Base-by-base conservation (phyloP, 2,329 filamentous ascomycete genomes). In the Pseudocercospora pini-densiflorae region DNA sequence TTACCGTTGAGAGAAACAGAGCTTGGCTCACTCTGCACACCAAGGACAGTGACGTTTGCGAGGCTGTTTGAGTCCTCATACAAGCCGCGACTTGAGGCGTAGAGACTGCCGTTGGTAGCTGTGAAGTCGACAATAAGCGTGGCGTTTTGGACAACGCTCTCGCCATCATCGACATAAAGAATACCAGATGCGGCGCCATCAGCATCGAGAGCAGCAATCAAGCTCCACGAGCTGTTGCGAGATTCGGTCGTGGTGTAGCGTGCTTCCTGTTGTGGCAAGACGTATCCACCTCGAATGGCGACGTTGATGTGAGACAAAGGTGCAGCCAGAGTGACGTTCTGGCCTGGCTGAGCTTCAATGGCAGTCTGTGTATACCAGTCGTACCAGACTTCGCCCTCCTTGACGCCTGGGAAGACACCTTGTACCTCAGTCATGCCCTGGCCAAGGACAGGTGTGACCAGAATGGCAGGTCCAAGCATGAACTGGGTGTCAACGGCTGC, bases 101-200 rank as follows among this genome's bases (percentile, higher is more conserved):
- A 82, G 1, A 91, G 75, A 6, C 80, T 81, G 0, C 81, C 81
- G 8, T 78, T 75, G 0, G 78, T 77, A 0, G 81, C 82, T 0
- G 79, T 78, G 60, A 77, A 70, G 53, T 76, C 75, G 24, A 92
- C 84, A 66, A 82, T 82, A 5, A 88, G 82, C 0, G 84, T 89
- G 0, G 82, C 80, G 12, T 84, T 81, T 0, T 86, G 89, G 36
- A 77, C 72, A 7, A 92, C 65, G 63, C 88, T 91, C 78, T 90
- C 89, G 1, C 92, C 91, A 71, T 94, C 92, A 72, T 94, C 92
- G 7, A 93, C 75, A 74, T 94, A 93, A 31, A 94, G 77, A 19
- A 81, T 77, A 0, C 91, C 91, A 1, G 73, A 79, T 0, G 91
- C 90, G 1, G 78, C 76, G 0, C 88, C 87, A 16, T 84, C 73